Conservation (phyloP, 179 eudicot species). For the Beta corolliflora region DNA sequence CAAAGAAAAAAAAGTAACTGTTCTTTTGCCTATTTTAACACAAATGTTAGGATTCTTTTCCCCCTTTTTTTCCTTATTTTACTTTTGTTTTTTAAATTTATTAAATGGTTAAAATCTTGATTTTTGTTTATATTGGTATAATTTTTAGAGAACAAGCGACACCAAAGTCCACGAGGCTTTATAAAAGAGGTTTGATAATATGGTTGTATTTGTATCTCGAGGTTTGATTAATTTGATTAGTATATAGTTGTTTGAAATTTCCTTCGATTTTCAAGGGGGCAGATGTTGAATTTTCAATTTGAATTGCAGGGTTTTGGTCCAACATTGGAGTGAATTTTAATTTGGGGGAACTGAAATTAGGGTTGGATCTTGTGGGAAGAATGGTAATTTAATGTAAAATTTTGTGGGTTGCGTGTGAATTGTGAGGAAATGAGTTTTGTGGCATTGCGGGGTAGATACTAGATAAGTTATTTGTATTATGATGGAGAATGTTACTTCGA, state of each 20-base stretch:
- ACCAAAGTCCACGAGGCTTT: too few species aligned
- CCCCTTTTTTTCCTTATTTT: too few species aligned
- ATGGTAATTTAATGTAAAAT: neutral
- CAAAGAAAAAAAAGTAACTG: too few species aligned
- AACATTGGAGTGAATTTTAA: constrained; percentile 1
- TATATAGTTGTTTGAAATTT: neutral
- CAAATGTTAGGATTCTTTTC: too few species aligned
- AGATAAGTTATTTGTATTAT: constrained; percentile 23
- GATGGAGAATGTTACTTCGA: constrained; percentile 47
- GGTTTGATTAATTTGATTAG: neutral
- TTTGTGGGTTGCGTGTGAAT: constrained; percentile 8
- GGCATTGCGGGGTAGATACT: neutral
- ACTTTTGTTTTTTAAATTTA: too few species aligned
- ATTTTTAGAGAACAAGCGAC: too few species aligned
- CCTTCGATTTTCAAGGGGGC: constrained; percentile 12
- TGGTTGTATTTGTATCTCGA: neutral
- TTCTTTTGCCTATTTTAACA: too few species aligned
- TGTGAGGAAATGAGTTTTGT: constrained; percentile 14
- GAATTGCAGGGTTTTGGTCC: constrained; percentile 28
- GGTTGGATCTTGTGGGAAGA: constrained; percentile 27
- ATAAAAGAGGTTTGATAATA: too few species aligned
- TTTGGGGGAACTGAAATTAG: constrained; percentile 18
- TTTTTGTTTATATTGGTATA: too few species aligned
- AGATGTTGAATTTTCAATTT: constrained; percentile 6
- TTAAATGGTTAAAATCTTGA: too few species aligned